Conservation (phyloP, 2,329 filamentous ascomycete genomes). For the Albifimbria verrucaria region DNA sequence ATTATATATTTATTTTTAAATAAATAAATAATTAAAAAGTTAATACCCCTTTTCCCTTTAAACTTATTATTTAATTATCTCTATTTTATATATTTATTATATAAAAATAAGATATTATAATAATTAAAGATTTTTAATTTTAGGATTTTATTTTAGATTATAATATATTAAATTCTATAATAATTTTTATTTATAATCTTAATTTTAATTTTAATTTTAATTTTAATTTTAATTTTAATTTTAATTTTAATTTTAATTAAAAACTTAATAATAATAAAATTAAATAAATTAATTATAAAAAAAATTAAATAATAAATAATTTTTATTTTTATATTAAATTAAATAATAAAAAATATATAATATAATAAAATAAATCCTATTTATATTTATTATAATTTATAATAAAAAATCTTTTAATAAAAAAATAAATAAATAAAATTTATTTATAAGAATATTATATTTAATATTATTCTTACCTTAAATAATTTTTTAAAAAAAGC, state of each 20-base stretch:
- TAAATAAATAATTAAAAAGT: background rate
- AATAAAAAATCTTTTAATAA: background rate
- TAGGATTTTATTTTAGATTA: background rate
- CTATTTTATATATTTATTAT: background rate
- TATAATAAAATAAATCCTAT: background rate
- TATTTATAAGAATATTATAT: constrained; percentile 2
- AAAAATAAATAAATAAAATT: background rate
- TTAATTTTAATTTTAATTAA: background rate
- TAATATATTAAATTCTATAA: background rate
- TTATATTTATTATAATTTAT: background rate
- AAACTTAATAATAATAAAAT: background rate
- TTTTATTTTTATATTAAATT: background rate
- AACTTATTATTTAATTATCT: background rate
- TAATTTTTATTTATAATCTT: background rate
- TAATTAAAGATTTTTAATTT: constrained; percentile 2
- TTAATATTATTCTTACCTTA: background rate
- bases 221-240: background rate
- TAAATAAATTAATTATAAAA: background rate
- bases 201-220: background rate
- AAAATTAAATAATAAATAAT: background rate
- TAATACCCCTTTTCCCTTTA: background rate
- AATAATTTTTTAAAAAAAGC: background rate
- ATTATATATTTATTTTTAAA: background rate
- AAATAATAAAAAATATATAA: background rate
- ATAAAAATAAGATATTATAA: background rate